Conservation (phyloP, 495 filamentous ascomycete species). For the Rhypophila decipiens region DNA sequence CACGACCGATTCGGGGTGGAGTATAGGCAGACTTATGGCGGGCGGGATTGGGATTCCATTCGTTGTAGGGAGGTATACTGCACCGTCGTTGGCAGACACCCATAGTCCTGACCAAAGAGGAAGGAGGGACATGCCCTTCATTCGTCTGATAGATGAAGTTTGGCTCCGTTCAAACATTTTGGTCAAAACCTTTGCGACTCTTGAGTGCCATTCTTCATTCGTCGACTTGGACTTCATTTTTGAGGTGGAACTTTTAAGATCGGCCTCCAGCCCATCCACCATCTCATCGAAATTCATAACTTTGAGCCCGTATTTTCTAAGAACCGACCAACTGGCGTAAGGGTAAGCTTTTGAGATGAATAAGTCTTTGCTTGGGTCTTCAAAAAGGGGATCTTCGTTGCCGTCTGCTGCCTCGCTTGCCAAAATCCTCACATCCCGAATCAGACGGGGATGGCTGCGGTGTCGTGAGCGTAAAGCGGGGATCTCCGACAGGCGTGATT, state of each 20-base stretch:
- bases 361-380: not conserved
- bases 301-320: not conserved
- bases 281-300: not conserved
- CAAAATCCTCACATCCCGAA: not conserved
- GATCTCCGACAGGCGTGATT: not conserved
- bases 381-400: not conserved
- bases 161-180: conserved; percentile 1
- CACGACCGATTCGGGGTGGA: conserved; percentile 8
- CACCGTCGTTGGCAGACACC: conserved; percentile 3
- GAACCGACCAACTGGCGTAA: not conserved
- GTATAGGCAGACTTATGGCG: conserved; percentile 13
- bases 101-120: conserved; percentile 10
- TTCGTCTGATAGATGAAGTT: not conserved
- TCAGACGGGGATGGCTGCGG: not conserved
- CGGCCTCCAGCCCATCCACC: not conserved
- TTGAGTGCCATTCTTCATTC: conserved; percentile 17
- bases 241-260: not conserved
- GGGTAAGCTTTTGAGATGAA: not conserved
- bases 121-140: conserved; percentile 9
- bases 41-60: conserved; percentile 18
- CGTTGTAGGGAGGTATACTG: conserved; percentile 18
- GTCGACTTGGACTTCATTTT: conserved; percentile 7
- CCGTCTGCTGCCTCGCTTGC: not conserved
- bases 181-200: conserved; percentile 8
- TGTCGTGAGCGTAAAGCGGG: not conserved